Evolutionary conservation across 148 eudicot genomes (phyloP), one percentile per base, ranked within the genome.

Genomic region (Vaccinium darrowii): DNA sequence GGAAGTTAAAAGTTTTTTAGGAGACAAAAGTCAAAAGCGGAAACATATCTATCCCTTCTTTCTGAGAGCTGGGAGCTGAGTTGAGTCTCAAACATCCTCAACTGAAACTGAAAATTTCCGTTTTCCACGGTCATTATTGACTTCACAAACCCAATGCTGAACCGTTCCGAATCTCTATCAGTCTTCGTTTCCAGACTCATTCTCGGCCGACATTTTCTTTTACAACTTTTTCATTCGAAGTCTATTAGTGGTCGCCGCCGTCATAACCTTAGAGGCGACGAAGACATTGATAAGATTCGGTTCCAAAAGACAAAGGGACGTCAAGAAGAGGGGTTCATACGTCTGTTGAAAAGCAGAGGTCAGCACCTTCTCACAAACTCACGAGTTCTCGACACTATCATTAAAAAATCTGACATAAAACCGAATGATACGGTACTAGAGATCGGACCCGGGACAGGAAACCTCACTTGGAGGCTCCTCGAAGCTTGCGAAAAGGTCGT

Each of bases 381-480:
- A 0, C 91, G 98, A 47, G 86, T 95, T 43, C 93, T 97, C 9
- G 96, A 97, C 16, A n/a, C 99, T 27, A 97, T 97, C 86, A 93
- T 97, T 25, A 86, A 58, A 56, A 91, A 86, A 80, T 95, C 98
- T 19, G 82, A 88, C 21, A 86, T 95, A 52, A 87, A 86, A 56
- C 73, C 90, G 0, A 90, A 87, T 12, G 99, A 97, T 79, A 97
- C 98, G 1, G 96, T 97, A 82, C 89, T 97, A 27, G 99, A 97
- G 88, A 94, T 97, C 63, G 99, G 98, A 62, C 99, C 99, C 47
- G 99, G 99, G 33, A 95, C 99, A 4, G 99, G 99, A 52, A 97
- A 97, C 84, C 93, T 97, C 67, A 97, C 99, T 65, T 87, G 95
- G 79, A 93, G 87, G 90, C 96, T 97, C 81, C 91, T 97, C n/a